phyloP scores from a whole-genome alignment of 331 rosid genomes.

The Arachis monticola region DNA sequence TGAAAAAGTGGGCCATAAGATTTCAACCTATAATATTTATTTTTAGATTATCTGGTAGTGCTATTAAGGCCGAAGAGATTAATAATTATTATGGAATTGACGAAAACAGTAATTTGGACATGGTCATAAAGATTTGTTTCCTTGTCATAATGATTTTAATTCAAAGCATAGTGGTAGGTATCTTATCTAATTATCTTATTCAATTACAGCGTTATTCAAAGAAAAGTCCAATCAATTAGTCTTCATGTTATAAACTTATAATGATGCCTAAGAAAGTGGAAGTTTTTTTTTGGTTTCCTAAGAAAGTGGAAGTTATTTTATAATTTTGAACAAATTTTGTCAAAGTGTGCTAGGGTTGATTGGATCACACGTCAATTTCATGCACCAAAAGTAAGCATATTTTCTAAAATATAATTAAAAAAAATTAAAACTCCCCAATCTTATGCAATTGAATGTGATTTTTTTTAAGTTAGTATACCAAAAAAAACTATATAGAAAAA shows the following conservation, averaged over 20 bases:
- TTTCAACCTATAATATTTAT: neutral
- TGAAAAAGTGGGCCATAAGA: constrained; percentile 7
- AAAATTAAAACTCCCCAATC: neutral
- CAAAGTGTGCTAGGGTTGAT: neutral
- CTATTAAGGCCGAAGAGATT: neutral
- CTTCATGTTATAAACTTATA: neutral
- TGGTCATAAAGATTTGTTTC: neutral
- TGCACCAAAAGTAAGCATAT: neutral
- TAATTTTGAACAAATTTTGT: neutral
- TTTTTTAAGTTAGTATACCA: neutral
- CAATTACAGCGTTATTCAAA: neutral
- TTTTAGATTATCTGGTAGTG: neutral
- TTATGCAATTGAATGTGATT: neutral
- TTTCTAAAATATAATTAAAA: neutral
- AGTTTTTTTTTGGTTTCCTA: too few relatives aligned
- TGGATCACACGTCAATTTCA: constrained; percentile 2
- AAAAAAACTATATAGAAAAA: neutral
- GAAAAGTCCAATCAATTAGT: neutral
- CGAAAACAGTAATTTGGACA: neutral
- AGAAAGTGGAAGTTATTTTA: neutral
- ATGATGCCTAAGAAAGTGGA: neutral
- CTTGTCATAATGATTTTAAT: neutral
- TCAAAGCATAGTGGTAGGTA: neutral
- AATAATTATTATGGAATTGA: neutral
- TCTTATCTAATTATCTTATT: constrained; percentile 1